Base-by-base conservation (phyloP, 2,329 filamentous ascomycete species). In the Talaromyces sp. region DNA sequence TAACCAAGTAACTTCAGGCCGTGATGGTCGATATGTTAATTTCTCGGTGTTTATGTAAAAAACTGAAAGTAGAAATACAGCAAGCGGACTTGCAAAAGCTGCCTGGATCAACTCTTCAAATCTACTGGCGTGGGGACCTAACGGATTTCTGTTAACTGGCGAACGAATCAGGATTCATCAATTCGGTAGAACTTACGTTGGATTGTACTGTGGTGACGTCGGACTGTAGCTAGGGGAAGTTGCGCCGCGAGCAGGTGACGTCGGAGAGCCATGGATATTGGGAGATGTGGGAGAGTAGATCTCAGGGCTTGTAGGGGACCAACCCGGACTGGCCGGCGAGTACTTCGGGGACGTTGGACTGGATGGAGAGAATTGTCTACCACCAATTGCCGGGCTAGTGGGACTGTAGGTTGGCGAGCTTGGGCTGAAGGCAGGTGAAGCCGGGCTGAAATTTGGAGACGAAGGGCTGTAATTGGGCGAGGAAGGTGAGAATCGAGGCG, bases 391-490 rank as follows among this genome's bases (percentile, higher is more conserved):
- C 67, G 82, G 82, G 69, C 81, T 83, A 13, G 84, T 85, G 19
- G 85, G 85, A 61, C 83, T 86, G 71, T 86, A 87, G 68, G 81
- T 83, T 25, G 85, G 85, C 38, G 84, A 86, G 6, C 85, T 88
- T 49, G 86, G 86, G 69, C 82, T 84, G 70, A 82, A 82, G 29
- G 78, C 78, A 58, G 82, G 82, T 38, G 81, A 83, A 25, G 82
- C 81, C 36, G 82, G 82, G 58, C 81, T 83, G 74, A 83, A 84
- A 47, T 80, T 83, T 31, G 86, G 86, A 27, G 85, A 87, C 3
- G 86, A 86, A 13, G 86, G 85, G 65, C 83, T 86, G 76, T 88
- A 88, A 67, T 82, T 85, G 8, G 86, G 86, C 47, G 85, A 88
- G 0, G 85, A 86, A 22, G 85, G 85, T 5, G 84, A 86, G 60